Evolutionary conservation across 345 rosid genomes (phyloP), one percentile per base, ranked within the genome.

Genomic region (Arabidopsis arenosa): DNA sequence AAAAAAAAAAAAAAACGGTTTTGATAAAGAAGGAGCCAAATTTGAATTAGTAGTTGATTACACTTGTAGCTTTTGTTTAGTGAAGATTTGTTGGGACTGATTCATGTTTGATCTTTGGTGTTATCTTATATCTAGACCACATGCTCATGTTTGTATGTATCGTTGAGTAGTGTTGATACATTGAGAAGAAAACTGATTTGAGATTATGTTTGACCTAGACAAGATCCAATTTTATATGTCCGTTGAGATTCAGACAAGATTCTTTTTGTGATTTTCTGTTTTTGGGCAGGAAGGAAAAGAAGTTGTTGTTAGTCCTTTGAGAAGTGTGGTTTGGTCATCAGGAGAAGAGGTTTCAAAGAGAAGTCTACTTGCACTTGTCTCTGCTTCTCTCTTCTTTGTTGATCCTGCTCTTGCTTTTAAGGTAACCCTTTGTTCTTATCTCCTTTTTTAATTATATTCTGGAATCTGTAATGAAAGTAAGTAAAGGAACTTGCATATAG

Each of bases 371-470:
- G 91, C 89, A 53, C 70, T 86, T 18, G 79, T 89, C 48, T 91
- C 94, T 55, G 91, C 84, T 81, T 85, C 97, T 13, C 65, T 90
- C 52, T 84, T 85, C 79, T 84, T 88, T 52, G 81, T 82, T 76
- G 93, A 93, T 68, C 96, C 97, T 26, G 97, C 96, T 17, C 91
- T 89, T 35, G 97, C 97, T 17, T 93, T 78, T 72, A 88, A 85
- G 96, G 96, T 87, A 78, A 18, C 9, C 18, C 10, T 26, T 28
- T 60, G 1, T 39, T 17, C n/a, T 66, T 12, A 14, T 48, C 8
- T 62, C 13, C 12, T 14, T 26, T 14, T 26, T 62, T 58, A 28
- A 36, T 64, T 75, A 49, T 67, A 66, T 15, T 51, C 51, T 64
- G 12, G 39, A 17, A 63, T 60, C 62, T 55, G 17, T 33, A 33